A percentile compares a stretch with the other conserved stretches of the same genome.
Conservation (phyloP, 768 basidiomycete species). For the Psilocybe cubensis region DNA sequence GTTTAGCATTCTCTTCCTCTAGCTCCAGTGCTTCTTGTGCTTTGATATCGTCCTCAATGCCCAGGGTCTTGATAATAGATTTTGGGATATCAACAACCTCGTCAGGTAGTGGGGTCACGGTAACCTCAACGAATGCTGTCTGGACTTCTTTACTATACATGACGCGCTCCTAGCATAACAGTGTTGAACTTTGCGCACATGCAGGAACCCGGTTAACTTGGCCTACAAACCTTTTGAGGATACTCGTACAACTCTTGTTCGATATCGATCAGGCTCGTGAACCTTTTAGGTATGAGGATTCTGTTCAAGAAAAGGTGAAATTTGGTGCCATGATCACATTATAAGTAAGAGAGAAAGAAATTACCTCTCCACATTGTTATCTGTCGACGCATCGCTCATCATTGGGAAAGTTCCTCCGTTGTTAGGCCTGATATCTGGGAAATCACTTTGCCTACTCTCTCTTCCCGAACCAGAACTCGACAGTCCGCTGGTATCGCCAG, state of each 20-base stretch:
- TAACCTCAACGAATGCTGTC: neutral
- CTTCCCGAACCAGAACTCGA: neutral
- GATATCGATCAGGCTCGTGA: neutral
- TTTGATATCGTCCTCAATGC: neutral
- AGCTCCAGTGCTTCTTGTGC: neutral
- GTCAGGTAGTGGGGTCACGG: neutral
- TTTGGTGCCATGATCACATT: neutral
- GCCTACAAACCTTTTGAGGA: neutral
- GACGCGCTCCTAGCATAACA: neutral
- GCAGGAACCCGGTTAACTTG: neutral
- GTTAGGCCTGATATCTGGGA: neutral
- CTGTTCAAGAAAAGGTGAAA: neutral
- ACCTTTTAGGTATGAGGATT: neutral
- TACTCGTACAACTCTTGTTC: neutral
- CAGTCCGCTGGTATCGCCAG: neutral
- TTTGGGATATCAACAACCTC: neutral
- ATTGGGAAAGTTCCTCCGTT: neutral
- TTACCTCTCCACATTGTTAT: neutral
- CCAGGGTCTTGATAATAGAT: neutral
- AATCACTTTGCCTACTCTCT: neutral
- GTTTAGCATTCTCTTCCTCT: neutral
- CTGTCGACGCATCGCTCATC: neutral
- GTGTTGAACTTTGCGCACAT: neutral
- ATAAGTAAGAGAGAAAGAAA: neutral
- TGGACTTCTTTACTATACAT: neutral